Conservation (phyloP, 768 basidiomycete species). For the Termitomyces sp. region DNA sequence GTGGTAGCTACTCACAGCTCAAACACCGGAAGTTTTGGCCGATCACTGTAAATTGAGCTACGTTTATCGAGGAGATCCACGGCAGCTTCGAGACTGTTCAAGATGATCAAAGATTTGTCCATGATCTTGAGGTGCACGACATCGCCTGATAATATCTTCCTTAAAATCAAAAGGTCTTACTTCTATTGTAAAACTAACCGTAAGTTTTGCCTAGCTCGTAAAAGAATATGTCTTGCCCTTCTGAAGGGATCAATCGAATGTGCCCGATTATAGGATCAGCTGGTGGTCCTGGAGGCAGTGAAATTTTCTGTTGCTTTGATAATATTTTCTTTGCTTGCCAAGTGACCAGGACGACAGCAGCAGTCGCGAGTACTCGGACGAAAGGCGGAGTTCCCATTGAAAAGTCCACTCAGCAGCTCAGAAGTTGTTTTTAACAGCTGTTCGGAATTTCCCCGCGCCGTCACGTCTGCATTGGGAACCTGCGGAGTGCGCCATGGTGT, state of each 20-base stretch:
- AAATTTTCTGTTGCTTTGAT: background rate
- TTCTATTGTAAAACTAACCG: slow-evolving; percentile 17
- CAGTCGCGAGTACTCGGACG: background rate
- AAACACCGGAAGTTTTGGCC: slow-evolving; percentile 14
- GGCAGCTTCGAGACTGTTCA: slow-evolving; percentile 20
- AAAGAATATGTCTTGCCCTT: slow-evolving; percentile 21
- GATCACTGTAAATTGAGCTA: slow-evolving; percentile 21
- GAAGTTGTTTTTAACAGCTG: background rate
- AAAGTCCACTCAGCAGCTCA: background rate
- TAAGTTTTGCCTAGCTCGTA: slow-evolving; percentile 27
- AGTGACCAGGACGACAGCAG: background rate
- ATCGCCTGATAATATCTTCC: slow-evolving; percentile 13
- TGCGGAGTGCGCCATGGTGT: background rate
- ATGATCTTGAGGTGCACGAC: slow-evolving; percentile 17
- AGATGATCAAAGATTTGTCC: slow-evolving; percentile 19
- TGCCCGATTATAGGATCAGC: slow-evolving; percentile 32
- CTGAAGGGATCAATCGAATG: slow-evolving; percentile 25
- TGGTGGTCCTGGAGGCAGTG: slow-evolving; percentile 28
- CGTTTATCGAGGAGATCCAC: slow-evolving; percentile 23
- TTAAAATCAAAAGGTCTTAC: background rate
- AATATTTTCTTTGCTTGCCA: background rate
- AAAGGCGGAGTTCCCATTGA: background rate
- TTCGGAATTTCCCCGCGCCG: background rate
- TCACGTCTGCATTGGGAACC: background rate
- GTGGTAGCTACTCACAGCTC: slow-evolving; percentile 12